Evolutionary conservation across 306 rosid genomes (phyloP), one percentile per base, ranked within the genome.

Genomic region (Mucuna pruriens): DNA sequence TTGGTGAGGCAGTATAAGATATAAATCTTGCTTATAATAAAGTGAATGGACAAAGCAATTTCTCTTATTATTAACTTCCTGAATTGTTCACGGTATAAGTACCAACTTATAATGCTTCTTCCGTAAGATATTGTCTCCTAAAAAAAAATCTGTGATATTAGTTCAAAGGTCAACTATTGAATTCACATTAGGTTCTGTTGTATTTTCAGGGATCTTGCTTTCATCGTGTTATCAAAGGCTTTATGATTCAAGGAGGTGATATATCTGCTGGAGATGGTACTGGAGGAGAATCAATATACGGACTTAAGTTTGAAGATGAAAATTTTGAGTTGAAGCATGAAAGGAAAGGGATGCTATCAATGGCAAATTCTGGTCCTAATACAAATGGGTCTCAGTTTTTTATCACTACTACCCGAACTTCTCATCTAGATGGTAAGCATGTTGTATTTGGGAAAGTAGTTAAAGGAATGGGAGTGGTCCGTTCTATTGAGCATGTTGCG

Each of bases 161-260:
- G 61, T 60, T 54, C 17, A 6, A 8, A 20, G 31, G 34, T 66
- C 12, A 61, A 42, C n/a, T 52, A 13, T 71, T 69, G 44, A 51
- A 72, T 80, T 75, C 39, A 5, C 9, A 40, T 76, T 33, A 51
- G 58, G 1, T 71, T 77, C 57, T 31, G 4, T 67, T 84, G 58
- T 79, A 31, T 67, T 67, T 74, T 70, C 86, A 95, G 98, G 98
- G 97, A 38, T 86, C 88, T 20, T 85, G 89, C 80, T 91, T 93
- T 82, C 99, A 92, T 83, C 97, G 94, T 38, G 86, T 93, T 64
- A 31, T 89, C 70, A 91, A 90, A 73, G 91, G 95, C 81, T 93
- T 88, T 76, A 95, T 92, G 99, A 86, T 92, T 60, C 95, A 93
- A 90, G 95, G 95, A 64, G 99, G 99, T 36, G 99, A 95, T 80